Percentiles rank a stretch among this genome's conserved stretches.
Evolutionary conservation across 2,329 filamentous ascomycete species (phyloP).

Genomic region (Phialophora tarda): DNA sequence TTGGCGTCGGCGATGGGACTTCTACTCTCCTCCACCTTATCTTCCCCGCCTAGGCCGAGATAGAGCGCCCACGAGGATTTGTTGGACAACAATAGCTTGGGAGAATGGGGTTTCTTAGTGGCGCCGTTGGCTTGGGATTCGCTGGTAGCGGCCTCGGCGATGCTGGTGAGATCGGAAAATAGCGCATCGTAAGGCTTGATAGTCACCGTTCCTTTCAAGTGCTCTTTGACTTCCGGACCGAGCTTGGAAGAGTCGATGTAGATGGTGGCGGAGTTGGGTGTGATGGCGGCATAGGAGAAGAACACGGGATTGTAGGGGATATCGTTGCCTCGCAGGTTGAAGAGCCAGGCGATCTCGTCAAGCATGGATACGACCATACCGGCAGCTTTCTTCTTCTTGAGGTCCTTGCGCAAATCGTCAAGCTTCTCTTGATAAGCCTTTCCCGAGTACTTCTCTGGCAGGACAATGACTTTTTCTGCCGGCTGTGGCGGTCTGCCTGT

Average conservation of each 20-base stretch:
- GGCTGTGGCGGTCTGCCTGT: conserved; percentile 73
- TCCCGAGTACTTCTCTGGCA: conserved; percentile 75
- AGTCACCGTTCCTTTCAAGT: conserved; percentile 72
- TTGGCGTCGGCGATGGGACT: conserved; percentile 91
- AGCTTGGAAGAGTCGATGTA: conserved; percentile 86
- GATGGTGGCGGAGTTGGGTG: conserved; percentile 73
- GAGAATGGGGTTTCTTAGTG: conserved; percentile 45
- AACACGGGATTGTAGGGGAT: conserved; percentile 99
- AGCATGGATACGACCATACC: conserved; percentile 83
- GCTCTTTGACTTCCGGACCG: conserved; percentile 67
- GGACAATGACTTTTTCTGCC: conserved; percentile 73
- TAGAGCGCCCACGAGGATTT: conserved; percentile 93
- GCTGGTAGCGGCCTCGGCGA: conserved; percentile 58
- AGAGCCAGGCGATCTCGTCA: conserved; percentile 98
- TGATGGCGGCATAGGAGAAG: conserved; percentile 93
- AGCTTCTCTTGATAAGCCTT: conserved; percentile 85
- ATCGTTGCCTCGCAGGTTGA: conserved; percentile 92
- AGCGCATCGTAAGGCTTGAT: conserved; percentile 83
- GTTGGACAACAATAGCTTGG: conserved; percentile 84
- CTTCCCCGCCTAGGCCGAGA: conserved; percentile 82
- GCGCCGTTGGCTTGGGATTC: conserved; percentile 45
- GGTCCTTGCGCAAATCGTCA: conserved; percentile 82
- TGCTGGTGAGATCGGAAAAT: conserved; percentile 73
- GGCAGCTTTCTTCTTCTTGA: conserved; percentile 85
- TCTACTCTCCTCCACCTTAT: conserved; percentile 81